Evolutionary conservation across 139 green algal genomes (phyloP).

Genomic region (Picochlorum sp.): DNA sequence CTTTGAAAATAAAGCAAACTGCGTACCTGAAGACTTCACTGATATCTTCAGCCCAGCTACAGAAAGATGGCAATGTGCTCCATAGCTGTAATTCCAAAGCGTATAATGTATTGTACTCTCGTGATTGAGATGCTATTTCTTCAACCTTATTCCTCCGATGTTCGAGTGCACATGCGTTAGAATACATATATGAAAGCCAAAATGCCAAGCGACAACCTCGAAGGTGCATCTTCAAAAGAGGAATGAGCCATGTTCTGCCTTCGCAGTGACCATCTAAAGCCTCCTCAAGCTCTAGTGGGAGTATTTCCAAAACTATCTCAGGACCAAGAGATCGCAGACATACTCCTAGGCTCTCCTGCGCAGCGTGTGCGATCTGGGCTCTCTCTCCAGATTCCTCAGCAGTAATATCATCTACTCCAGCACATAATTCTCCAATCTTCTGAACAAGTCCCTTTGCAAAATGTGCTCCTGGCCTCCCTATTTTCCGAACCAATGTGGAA

Average conservation of each 20-base stretch:
- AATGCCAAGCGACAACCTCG: conserved; percentile 31
- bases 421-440: conserved; percentile 42
- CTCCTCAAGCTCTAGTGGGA: conserved; percentile 56
- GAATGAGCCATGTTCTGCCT: conserved; percentile 81
- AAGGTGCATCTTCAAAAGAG: conserved; percentile 64
- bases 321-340: conserved; percentile 63
- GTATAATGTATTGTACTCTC: conserved; percentile 41
- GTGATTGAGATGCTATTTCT: neutral
- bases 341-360: conserved; percentile 50
- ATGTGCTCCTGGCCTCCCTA: conserved; percentile 24
- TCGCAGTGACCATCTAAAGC: conserved; percentile 33
- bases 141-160: neutral
- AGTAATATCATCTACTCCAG: conserved; percentile 37
- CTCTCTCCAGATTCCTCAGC: conserved; percentile 13
- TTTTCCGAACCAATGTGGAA: conserved; percentile 27
- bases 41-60: conserved; percentile 56
- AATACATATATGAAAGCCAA: conserved; percentile 58
- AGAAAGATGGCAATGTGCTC: conserved; percentile 69
- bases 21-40: conserved; percentile 19
- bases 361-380: conserved; percentile 14
- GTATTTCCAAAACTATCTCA: conserved; percentile 42
- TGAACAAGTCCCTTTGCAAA: conserved; percentile 24
- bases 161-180: conserved; percentile 49
- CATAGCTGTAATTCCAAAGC: conserved; percentile 65
- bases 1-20: neutral